A percentile compares a stretch with the other conserved stretches of the same genome.
Evolutionary conservation across 2,329 filamentous ascomycete species (phyloP).

Genomic region (Sordariomycetes sp.): DNA sequence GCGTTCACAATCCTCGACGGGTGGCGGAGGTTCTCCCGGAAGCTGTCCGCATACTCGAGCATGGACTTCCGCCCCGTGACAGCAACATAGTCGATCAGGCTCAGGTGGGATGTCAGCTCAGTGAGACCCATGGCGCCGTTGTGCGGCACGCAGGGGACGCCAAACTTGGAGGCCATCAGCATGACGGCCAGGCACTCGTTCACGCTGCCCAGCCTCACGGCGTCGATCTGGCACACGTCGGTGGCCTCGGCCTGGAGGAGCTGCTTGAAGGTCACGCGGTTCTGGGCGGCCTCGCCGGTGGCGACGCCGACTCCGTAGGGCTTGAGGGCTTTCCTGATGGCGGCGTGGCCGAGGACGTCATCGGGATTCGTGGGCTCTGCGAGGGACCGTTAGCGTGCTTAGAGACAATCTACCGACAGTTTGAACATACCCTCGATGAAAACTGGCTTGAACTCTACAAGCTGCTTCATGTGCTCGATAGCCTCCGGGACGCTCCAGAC

Average conservation of each 20-base stretch:
- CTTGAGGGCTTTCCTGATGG: conserved; percentile 52
- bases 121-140: conserved; percentile 12
- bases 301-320: conserved; percentile 54
- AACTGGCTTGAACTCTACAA: conserved; percentile 52
- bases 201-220: conserved; percentile 57
- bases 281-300: conserved; percentile 63
- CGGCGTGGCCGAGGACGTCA: conserved; percentile 57
- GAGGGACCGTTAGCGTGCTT: not conserved
- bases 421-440: conserved; percentile 39
- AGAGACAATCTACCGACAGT: not conserved
- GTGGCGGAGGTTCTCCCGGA: conserved; percentile 16
- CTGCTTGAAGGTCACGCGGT: conserved; percentile 63
- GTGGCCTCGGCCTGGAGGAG: conserved; percentile 52
- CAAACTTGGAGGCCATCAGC: conserved; percentile 10
- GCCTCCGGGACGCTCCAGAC: conserved; percentile 60
- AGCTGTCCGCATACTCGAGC: conserved; percentile 14
- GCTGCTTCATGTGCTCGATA: conserved; percentile 54
- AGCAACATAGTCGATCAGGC: conserved; percentile 13
- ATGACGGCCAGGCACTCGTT: conserved; percentile 25
- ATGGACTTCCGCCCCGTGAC: conserved; percentile 14
- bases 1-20: conserved; percentile 14
- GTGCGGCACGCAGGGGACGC: conserved; percentile 11
- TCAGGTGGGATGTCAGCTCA: conserved; percentile 11
- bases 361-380: conserved; percentile 59
- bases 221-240: conserved; percentile 58